These are phyloP conservation scores for Solanum chacoense DNA, from an alignment of 305 asterid species.

Conservation along the genomic window DNA sequence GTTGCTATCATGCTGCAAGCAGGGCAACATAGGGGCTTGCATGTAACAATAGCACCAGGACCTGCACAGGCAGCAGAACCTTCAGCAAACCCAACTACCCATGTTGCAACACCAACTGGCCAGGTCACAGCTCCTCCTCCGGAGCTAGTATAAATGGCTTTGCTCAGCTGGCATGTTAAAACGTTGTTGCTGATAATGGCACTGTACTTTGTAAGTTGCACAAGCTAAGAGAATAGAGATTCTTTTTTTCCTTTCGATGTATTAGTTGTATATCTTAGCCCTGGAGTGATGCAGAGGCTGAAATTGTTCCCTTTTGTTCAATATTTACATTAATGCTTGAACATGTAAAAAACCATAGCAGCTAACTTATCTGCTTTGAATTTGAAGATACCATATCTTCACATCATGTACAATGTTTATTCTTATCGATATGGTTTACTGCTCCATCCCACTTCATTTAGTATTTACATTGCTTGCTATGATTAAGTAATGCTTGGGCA, in stretches of 20 bases:
- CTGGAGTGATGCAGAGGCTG: background rate
- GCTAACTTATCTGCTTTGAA: background rate
- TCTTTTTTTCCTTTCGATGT: background rate
- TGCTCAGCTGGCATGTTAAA: background rate
- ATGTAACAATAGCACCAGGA: constrained; percentile 27
- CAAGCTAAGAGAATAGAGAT: background rate
- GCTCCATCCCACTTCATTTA: background rate
- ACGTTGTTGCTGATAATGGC: background rate
- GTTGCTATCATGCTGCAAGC: constrained; percentile 41
- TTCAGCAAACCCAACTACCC: constrained; percentile 16
- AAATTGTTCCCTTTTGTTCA: background rate
- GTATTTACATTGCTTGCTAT: background rate
- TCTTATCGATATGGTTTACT: background rate
- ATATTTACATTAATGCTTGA: background rate
- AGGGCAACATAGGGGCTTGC: constrained; percentile 38
- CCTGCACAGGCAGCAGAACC: constrained; percentile 20
- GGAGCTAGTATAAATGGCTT: constrained; percentile 3
- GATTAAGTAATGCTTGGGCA: background rate
- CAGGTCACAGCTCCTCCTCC: background rate
- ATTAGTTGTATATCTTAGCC: background rate
- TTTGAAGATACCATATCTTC: background rate
- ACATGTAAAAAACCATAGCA: background rate
- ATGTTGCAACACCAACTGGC: background rate
- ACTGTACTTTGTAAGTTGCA: background rate
- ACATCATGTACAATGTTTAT: background rate